Evolutionary conservation across 2,329 filamentous ascomycete species (phyloP), one percentile per base, ranked within the genome.

Genomic region (Fusarium poae): DNA sequence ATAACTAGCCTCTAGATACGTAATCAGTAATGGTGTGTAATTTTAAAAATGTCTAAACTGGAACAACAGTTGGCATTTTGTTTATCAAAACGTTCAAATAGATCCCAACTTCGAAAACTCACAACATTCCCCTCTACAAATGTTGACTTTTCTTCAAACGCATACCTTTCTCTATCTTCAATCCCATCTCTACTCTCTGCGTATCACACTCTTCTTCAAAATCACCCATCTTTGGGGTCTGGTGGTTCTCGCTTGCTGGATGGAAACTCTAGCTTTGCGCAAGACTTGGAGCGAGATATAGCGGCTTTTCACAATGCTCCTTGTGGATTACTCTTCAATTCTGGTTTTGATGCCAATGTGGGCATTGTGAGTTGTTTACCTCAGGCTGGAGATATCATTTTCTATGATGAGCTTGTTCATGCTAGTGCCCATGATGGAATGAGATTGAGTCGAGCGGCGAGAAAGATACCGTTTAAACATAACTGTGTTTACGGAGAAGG

Each of bases 401-500:
- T 96, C 0, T 91, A 92, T 69, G 92, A 95, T 72, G 91, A 91
- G 75, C 82, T 91, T 32, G 88, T 95, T 16, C 92, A 95, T 71
- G 92, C 92, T 0, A 94, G 91, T 70, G 87, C 90, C 2, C 92
- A 93, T 62, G 92, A 94, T 75, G 92, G 92, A 0, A 92, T 94
- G 89, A 83, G 84, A 20, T 72, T 90, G 21, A 89, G 88, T 9
- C 84, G 90, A 3, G 89, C 88, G 0, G 78, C 72, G 1, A 77
- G 72, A 35, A 81, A 69, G 16, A 49, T 86, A 0, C 58, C 83
- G 0, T 92, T 93, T 65, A 70, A 74, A 15, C 91, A 92, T 71
- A 91, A 89, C 63, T 80, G 79, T 6, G 79, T 88, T 0, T 15
- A 58, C 0, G 56, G 30, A 0, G 70, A 76, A 13, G 67, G 66